Base-by-base conservation (phyloP, 2,329 filamentous ascomycete species). In the Fusarium verticillioides region DNA sequence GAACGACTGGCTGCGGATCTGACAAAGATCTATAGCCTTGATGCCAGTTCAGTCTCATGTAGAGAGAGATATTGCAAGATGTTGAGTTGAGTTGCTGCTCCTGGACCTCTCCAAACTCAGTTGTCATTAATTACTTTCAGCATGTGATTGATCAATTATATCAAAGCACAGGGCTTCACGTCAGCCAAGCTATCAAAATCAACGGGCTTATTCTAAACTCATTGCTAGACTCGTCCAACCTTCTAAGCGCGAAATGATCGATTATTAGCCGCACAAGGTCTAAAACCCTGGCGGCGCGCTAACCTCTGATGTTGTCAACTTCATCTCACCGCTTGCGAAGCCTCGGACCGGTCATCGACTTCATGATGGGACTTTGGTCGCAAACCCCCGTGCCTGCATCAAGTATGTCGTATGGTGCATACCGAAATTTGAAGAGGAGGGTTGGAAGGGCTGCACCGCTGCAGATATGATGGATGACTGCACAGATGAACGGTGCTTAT, bases 311-410 rank as follows among this genome's bases (percentile, higher is more conserved):
- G 73, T 30, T 63, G 42, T 63, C 70, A 65, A 75, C 66, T 49
- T 72, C 63, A 70, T 74, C 73, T 76, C 73, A 75, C 73, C 73
- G 73, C 73, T 67, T 62, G 53, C 42, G 50, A 60, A 66, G 46
- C 62, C 53, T 75, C 54, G 60, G 67, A 49, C 60, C 47, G 46
- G 67, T 30, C 47, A 54, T 62, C 26, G 39, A 60, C 57, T 72
- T 64, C 52, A 26, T 60, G 71, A 72, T 65, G 64, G 60, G 58
- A 63, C 63, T 74, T 71, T 58, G 49, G 66, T 54, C 49, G 32
- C 43, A 44, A 60, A 63, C 46, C 67, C 63, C 47, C 63, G 52
- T 72, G 67, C 59, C 46, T 61, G 63, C 67, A 74, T 60, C 63
- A 37, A 30, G 60, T 61, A 72, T 47, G 34, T 59, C 40, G 47